A percentile compares a stretch with the other conserved stretches of the same genome.
These are phyloP conservation scores for Geotrichum restrictum DNA, from an alignment of 1,139 yeast genomes.

Conservation along the genomic window DNA sequence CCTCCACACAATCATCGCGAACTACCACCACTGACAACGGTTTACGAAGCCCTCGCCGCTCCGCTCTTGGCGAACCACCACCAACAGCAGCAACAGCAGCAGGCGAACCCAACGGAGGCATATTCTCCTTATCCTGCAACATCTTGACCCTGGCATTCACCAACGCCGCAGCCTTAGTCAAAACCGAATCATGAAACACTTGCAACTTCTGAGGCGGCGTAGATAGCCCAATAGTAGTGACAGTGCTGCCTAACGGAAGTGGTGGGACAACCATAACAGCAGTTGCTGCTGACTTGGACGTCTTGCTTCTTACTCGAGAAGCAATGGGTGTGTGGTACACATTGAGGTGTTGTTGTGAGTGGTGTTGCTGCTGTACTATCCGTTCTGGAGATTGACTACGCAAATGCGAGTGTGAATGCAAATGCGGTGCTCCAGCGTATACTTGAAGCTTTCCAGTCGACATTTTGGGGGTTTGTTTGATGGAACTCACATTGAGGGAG, in stretches of 20 bases:
- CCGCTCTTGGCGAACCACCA: no score
- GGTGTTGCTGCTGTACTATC: not conserved
- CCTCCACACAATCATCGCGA: not conserved
- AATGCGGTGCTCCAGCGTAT: not conserved
- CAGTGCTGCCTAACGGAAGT: not conserved
- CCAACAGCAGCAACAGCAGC: not conserved
- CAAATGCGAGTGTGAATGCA: not conserved
- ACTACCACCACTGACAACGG: not conserved
- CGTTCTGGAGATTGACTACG: not conserved
- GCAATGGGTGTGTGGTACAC: not conserved
- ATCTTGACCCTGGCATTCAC: conserved; percentile 14
- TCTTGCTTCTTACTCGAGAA: not conserved
- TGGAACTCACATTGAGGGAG: not conserved
- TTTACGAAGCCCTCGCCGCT: not conserved
- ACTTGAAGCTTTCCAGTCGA: not conserved
- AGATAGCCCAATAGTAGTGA: not conserved
- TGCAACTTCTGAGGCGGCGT: conserved; percentile 5
- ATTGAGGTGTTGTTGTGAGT: not conserved
- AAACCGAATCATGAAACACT: conserved; percentile 2
- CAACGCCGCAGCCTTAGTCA: conserved; percentile 12
- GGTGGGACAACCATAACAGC: no score
- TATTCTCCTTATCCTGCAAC: conserved; percentile 17
- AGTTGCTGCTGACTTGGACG: no score
- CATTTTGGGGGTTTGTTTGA: not conserved
- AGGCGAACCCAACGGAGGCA: conserved; percentile 11